Evolutionary conservation across 768 basidiomycete species (phyloP).

Genomic region (Clavaria fumosa): DNA sequence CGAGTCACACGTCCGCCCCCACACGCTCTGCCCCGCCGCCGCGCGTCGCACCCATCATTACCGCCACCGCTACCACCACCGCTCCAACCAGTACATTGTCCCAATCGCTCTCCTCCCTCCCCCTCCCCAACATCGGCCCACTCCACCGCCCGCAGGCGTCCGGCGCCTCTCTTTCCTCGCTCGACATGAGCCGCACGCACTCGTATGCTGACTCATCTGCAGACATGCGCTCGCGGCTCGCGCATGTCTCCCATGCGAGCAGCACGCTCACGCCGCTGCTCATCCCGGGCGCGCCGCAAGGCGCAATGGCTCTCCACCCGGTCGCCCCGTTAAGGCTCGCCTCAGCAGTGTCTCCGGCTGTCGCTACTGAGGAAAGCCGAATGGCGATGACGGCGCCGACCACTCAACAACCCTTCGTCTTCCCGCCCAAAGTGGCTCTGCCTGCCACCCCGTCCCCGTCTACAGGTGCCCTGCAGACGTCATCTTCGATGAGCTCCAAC

Average conservation of each 20-base stretch:
- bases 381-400: conserved; percentile 2
- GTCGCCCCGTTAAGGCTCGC: too few relatives aligned
- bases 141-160: background rate
- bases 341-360: background rate
- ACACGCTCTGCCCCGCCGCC: background rate
- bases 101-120: background rate
- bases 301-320: too few relatives aligned
- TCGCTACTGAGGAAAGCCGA: background rate
- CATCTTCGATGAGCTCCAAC: background rate
- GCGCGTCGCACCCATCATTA: background rate
- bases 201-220: background rate
- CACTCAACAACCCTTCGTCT: too few relatives aligned
- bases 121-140: background rate
- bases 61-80: background rate
- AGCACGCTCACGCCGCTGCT: too few relatives aligned
- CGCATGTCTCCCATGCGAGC: too few relatives aligned
- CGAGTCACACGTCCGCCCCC: conserved; percentile 7
- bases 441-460: conserved; percentile 25
- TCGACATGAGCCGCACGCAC: background rate
- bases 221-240: too few relatives aligned
- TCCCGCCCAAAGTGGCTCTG: conserved; percentile 28
- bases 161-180: background rate
- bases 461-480: background rate
- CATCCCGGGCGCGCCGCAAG: too few relatives aligned
- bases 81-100: background rate